Conservation (phyloP, 495 filamentous ascomycete genomes). For the Talaromyces trachyspermus region DNA sequence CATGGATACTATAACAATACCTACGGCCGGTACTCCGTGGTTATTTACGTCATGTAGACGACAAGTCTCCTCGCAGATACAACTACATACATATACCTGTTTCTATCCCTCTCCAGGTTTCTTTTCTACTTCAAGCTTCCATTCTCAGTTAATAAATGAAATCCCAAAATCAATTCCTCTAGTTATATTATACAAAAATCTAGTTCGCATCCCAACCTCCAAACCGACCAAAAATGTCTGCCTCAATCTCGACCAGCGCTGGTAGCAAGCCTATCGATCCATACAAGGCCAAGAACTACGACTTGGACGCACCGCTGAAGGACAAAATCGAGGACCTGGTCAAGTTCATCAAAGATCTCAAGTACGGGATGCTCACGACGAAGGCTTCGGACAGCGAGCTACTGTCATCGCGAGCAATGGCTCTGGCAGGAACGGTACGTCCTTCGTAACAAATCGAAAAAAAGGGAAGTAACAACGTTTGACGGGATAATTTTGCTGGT, state of each 20-base stretch:
- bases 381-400: slow-evolving; percentile 59
- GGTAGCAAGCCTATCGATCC: slow-evolving; percentile 63
- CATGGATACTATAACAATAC: not conserved
- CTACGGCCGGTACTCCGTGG: too few species aligned
- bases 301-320: slow-evolving; percentile 49
- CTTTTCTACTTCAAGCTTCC: too few species aligned
- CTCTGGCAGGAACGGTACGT: slow-evolving; percentile 70
- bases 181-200: not conserved
- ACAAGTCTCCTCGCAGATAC: not conserved
- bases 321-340: slow-evolving; percentile 74
- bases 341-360: slow-evolving; percentile 58
- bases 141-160: not conserved
- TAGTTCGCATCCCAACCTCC: not conserved
- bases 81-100: not conserved
- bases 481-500: not conserved
- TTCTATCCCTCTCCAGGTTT: too few species aligned
- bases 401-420: slow-evolving; percentile 82
- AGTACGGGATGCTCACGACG: slow-evolving; percentile 76
- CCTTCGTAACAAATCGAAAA: not conserved
- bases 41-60: not conserved
- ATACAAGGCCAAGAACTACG: slow-evolving; percentile 66
- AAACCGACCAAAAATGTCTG: slow-evolving; percentile 21
- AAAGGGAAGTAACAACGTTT: not conserved
- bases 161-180: not conserved
- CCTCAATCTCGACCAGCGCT: slow-evolving; percentile 52